Conservation (phyloP, 2,329 filamentous ascomycete genomes). For the Monosporascus sp. region DNA sequence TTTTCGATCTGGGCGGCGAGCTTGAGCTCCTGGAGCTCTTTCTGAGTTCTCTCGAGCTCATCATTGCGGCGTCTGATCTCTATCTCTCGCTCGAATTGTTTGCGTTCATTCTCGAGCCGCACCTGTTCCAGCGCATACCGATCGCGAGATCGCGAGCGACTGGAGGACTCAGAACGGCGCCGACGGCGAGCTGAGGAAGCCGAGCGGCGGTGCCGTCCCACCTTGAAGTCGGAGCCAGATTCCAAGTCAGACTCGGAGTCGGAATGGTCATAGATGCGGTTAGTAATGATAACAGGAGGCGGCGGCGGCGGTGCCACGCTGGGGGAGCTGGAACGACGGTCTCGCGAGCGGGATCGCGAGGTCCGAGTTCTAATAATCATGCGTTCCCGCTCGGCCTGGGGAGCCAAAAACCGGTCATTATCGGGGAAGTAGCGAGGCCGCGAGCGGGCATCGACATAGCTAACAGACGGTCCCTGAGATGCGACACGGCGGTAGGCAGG, state of each 20-base stretch:
- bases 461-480: conserved; percentile 28
- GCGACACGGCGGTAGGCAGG: conserved; percentile 35
- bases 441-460: conserved; percentile 39
- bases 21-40: conserved; percentile 37
- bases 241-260: conserved; percentile 36
- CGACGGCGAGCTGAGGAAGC: background rate
- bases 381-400: conserved; percentile 35
- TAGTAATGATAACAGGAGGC: conserved; percentile 51
- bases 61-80: conserved; percentile 34
- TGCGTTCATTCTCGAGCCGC: conserved; percentile 25
- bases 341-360: conserved; percentile 37
- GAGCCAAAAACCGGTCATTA: conserved; percentile 34
- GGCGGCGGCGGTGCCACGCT: conserved; percentile 23
- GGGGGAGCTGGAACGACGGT: conserved; percentile 39
- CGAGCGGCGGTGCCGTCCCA: conserved; percentile 15
- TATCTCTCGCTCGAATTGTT: conserved; percentile 32
- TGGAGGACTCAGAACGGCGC: background rate
- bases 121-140: conserved; percentile 25
- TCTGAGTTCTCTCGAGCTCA: conserved; percentile 25
- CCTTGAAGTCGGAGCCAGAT: conserved; percentile 25
- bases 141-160: conserved; percentile 13
- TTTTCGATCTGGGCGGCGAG: conserved; percentile 33
- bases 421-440: conserved; percentile 37
- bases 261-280: conserved; percentile 43
- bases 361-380: conserved; percentile 38